phyloP scores from a whole-genome alignment of 2,329 filamentous ascomycete species.

The Helicocarpus griseus region DNA sequence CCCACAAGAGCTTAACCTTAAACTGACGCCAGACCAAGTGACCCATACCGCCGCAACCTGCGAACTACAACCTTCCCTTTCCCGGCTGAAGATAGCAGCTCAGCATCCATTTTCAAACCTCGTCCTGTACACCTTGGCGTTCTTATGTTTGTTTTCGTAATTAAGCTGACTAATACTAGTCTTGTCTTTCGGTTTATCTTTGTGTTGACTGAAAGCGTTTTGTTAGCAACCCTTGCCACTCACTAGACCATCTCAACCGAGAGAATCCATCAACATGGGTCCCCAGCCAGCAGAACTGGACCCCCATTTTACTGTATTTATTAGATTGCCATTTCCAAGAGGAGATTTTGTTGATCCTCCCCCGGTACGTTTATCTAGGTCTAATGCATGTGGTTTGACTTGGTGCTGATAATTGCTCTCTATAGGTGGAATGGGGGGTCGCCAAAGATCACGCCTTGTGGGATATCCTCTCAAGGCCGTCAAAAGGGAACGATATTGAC shows the following conservation, averaged over 20 bases:
- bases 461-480: slow-evolving; percentile 75
- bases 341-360: slow-evolving; percentile 86
- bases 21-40: neutral
- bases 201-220: neutral
- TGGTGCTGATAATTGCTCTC: slow-evolving; percentile 15
- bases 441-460: slow-evolving; percentile 80
- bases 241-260: neutral
- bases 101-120: neutral
- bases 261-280: neutral
- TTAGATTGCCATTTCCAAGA: slow-evolving; percentile 80
- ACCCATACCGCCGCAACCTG: no score
- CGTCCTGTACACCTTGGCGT: neutral
- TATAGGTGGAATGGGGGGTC: slow-evolving; percentile 75
- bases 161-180: neutral
- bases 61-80: no score
- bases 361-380: slow-evolving; percentile 48
- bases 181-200: neutral
- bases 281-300: slow-evolving; percentile 3
- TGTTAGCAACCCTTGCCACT: neutral
- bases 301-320: slow-evolving; percentile 58
- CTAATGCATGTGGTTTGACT: slow-evolving; percentile 3
- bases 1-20: neutral
- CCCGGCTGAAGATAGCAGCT: neutral
- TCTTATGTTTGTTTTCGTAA: neutral
- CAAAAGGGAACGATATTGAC: slow-evolving; percentile 71